Evolutionary conservation across 2,329 filamentous ascomycete genomes (phyloP), one percentile per base, ranked within the genome.

Genomic region (Aspergillus udagawae): DNA sequence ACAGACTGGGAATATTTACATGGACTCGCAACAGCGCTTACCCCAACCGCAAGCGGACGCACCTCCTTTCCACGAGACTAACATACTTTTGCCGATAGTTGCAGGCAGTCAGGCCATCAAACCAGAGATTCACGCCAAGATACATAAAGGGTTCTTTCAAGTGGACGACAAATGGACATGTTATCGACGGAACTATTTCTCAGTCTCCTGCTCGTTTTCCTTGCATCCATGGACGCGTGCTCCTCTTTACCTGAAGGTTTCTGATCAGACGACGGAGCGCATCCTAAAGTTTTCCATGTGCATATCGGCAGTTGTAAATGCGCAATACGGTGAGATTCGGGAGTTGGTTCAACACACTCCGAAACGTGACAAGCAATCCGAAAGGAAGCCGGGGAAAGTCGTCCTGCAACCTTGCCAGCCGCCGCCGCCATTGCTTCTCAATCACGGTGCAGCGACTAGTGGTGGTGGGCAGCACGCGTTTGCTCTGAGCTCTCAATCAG

Each of bases 151-250:
- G 0, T 95, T 96, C 75, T 96, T 96, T 70, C 79, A 86, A 38
- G 83, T 83, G 3, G 92, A 95, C 55, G 82, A 84, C 20, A 90
- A 92, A 65, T 96, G 91, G 91, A 96, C 92, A 0, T 96, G 92
- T 76, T 96, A 96, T 71, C 83, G 92, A 35, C 83, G 92, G 47
- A 96, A 96, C 72, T 96, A 96, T 75, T 94, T 96, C 71, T 88
- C 90, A 0, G 91, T 94, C 53, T 85, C 87, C 52, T 93, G 90
- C 72, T 90, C 88, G 3, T 96, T 88, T 74, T 83, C 82, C 12
- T 77, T 96, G 25, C 80, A 81, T 44, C 89, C 89, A 75, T 87
- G 77, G 79, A 79, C 69, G 71, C 66, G 53, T 73, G 77, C 55
- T 78, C 83, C 85, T 27, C 75, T 87, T 1, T 89, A 84, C 65